phyloP scores from a whole-genome alignment of 2,329 filamentous ascomycete species.

The Cladosporium austrohemisphaericum region DNA sequence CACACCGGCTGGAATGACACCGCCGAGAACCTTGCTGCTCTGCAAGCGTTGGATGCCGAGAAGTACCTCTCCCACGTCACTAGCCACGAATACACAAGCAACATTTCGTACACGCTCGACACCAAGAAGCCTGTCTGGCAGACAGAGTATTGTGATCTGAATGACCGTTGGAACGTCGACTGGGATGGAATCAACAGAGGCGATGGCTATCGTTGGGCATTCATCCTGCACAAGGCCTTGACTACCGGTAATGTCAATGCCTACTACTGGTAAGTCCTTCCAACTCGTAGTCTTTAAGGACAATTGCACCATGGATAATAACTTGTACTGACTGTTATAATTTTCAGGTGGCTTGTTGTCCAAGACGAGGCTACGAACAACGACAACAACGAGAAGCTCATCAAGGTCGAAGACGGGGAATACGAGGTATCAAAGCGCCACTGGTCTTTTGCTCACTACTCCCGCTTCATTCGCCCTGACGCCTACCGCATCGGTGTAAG shows the following conservation, averaged over 20 bases:
- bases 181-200: slow-evolving; percentile 49
- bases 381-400: slow-evolving; percentile 22
- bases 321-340: not conserved
- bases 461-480: slow-evolving; percentile 13
- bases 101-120: slow-evolving; percentile 36
- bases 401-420: slow-evolving; percentile 13
- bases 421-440: slow-evolving; percentile 12
- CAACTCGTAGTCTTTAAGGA: not conserved
- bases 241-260: slow-evolving; percentile 47
- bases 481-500: slow-evolving; percentile 5
- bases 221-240: slow-evolving; percentile 49
- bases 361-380: not conserved
- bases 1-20: slow-evolving; percentile 37
- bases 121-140: slow-evolving; percentile 48
- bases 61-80: slow-evolving; percentile 39
- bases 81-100: slow-evolving; percentile 37
- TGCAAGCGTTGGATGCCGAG: slow-evolving; percentile 35
- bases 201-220: slow-evolving; percentile 55
- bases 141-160: slow-evolving; percentile 48
- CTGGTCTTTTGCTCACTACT: slow-evolving; percentile 9
- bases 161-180: slow-evolving; percentile 33
- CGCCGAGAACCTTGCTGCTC: slow-evolving; percentile 16
- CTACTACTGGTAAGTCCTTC: slow-evolving; percentile 49
- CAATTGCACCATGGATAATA: not conserved
- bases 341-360: not conserved